Evolutionary conservation across 2,329 filamentous ascomycete genomes (phyloP).

Genomic region (Hypoxylon sp.): DNA sequence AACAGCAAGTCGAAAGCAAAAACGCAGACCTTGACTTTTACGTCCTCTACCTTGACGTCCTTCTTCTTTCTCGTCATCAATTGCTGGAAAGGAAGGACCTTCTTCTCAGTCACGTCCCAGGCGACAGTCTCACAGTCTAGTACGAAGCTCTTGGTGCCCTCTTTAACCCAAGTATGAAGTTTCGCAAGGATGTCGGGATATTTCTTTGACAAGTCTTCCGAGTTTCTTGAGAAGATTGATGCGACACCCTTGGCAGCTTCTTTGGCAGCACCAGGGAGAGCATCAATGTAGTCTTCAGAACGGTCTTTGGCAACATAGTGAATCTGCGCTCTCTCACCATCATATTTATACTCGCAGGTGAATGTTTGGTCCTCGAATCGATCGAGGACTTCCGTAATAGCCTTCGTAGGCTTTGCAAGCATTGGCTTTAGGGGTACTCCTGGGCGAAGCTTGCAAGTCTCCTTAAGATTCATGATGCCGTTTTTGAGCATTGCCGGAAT

Average conservation of each 20-base stretch:
- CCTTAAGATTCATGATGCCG: slow-evolving; percentile 84
- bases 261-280: slow-evolving; percentile 70
- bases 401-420: slow-evolving; percentile 98
- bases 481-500: slow-evolving; percentile 89
- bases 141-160: slow-evolving; percentile 92
- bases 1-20: slow-evolving; percentile 97
- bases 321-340: slow-evolving; percentile 97
- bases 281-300: slow-evolving; percentile 74
- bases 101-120: slow-evolving; percentile 95
- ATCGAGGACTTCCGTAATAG: slow-evolving; percentile 96
- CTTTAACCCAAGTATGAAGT: slow-evolving; percentile 88
- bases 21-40: slow-evolving; percentile 96
- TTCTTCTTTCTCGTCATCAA: slow-evolving; percentile 98
- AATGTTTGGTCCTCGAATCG: slow-evolving; percentile 96
- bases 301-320: slow-evolving; percentile 93
- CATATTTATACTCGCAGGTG: slow-evolving; percentile 99
- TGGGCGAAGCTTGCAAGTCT: slow-evolving; percentile 90
- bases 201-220: slow-evolving; percentile 96
- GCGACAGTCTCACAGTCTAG: slow-evolving; percentile 98
- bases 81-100: slow-evolving; percentile 96
- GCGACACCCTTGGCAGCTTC: slow-evolving; percentile 80
- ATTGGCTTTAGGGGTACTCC: slow-evolving; percentile 97
- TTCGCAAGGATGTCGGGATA: slow-evolving; percentile 96
- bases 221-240: slow-evolving; percentile 97
- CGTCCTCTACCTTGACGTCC: slow-evolving; percentile 94